Conservation (phyloP, 306 rosid species). For the Luffa acutangula region DNA sequence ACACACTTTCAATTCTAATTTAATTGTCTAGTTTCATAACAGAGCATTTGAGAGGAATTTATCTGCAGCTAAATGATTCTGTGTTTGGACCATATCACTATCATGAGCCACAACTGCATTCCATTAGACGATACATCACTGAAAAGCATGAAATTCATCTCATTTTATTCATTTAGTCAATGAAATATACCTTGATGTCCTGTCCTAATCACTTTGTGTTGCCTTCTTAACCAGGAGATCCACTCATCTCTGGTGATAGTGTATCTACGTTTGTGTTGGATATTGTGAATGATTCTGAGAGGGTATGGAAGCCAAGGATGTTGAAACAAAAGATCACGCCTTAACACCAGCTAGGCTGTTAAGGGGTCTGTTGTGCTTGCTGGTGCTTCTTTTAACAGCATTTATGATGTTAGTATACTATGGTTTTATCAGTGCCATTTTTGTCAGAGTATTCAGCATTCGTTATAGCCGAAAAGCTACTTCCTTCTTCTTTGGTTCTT, state of each 20-base stretch:
- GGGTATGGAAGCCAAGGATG: constrained; percentile 58
- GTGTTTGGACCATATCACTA: not conserved
- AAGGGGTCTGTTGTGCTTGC: constrained; percentile 71
- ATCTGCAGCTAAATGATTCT: not conserved
- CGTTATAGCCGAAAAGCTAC: constrained; percentile 59
- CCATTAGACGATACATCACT: not conserved
- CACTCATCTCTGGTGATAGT: not conserved
- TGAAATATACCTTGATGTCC: not conserved
- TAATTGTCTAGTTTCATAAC: not conserved
- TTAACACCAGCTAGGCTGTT: constrained; percentile 50
- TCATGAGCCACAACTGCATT: not conserved
- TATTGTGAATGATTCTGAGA: constrained; percentile 26
- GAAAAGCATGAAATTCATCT: not conserved
- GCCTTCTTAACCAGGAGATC: not conserved
- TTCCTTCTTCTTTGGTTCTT: constrained; percentile 50
- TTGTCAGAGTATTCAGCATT: constrained; percentile 42
- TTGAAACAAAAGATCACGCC: constrained; percentile 42
- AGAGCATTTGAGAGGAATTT: not conserved
- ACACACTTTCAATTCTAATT: not conserved
- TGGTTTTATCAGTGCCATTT: constrained; percentile 35
- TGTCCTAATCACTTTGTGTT: not conserved
- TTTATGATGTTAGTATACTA: constrained; percentile 57
- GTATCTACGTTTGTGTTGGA: constrained; percentile 9
- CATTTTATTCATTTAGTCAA: not conserved
- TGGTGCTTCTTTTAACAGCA: constrained; percentile 77